Evolutionary conservation across 805 yeast genomes (phyloP).

Genomic region (Sugiyamaella floridensis): DNA sequence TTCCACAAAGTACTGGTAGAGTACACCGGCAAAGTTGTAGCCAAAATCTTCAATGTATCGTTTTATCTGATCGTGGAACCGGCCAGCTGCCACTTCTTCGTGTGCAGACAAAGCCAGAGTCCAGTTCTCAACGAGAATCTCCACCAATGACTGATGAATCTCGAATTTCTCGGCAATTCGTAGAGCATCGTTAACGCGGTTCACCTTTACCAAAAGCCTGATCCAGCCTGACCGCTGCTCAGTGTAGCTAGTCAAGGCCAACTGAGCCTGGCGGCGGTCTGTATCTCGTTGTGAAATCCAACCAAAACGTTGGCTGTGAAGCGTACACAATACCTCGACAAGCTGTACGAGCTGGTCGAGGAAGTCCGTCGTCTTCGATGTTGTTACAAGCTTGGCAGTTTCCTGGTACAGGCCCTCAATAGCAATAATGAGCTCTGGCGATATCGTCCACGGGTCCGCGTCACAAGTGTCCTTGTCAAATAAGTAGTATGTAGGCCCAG

Average conservation of each 20-base stretch:
- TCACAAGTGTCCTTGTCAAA: conserved; percentile 6
- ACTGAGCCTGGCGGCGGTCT: conserved; percentile 12
- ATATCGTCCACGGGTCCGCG: conserved; percentile 26
- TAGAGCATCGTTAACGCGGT: conserved; percentile 48
- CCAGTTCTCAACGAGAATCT: conserved; percentile 42
- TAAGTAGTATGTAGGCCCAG: conserved; percentile 15
- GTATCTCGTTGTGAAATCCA: conserved; percentile 8
- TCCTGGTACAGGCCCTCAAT: conserved; percentile 22
- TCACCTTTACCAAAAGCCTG: conserved; percentile 42
- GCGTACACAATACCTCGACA: conserved; percentile 38
- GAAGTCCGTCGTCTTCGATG: background rate
- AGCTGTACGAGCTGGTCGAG: conserved; percentile 29
- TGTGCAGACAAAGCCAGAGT: conserved; percentile 3
- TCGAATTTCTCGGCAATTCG: conserved; percentile 56
- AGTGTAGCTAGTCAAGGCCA: conserved; percentile 16
- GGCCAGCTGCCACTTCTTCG: background rate
- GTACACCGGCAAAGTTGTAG: conserved; percentile 57
- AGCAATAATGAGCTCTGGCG: conserved; percentile 17
- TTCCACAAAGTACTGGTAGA: conserved; percentile 53
- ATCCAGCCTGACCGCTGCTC: conserved; percentile 50
- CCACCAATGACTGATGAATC: conserved; percentile 61
- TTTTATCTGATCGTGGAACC: conserved; percentile 1
- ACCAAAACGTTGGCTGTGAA: conserved; percentile 18
- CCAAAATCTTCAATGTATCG: conserved; percentile 39
- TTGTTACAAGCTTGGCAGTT: conserved; percentile 18